Percentiles rank a stretch among this genome's conserved stretches.
These are phyloP conservation scores for Phytophthora megakarya DNA, from an alignment of 352 stramenopile species.

Conservation along the genomic window DNA sequence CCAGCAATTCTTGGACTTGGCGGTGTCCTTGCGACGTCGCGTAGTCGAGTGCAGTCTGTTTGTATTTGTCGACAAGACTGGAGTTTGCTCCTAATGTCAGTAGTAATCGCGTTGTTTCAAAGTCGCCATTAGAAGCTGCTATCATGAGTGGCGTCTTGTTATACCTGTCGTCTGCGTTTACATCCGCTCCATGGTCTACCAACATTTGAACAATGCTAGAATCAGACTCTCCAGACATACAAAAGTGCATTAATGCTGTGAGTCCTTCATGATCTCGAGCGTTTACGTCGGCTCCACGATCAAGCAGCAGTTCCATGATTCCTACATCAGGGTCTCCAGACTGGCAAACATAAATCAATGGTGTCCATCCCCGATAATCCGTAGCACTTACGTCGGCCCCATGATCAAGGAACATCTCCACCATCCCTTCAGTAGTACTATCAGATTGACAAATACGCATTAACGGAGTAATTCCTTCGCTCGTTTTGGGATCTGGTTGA, in stretches of 20 bases:
- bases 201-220: not conserved
- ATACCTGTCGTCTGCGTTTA: not conserved
- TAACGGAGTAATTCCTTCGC: not conserved
- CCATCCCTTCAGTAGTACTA: not conserved
- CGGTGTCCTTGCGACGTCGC: not conserved
- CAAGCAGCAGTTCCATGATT: slow-evolving; percentile 1
- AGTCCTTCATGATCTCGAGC: slow-evolving; percentile 2
- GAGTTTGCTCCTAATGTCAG: slow-evolving; percentile 3
- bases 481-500: not conserved
- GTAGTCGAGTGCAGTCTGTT: slow-evolving; percentile 1
- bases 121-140: slow-evolving; percentile 4
- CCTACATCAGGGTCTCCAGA: not conserved
- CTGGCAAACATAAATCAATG: slow-evolving; percentile 5
- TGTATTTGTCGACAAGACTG: slow-evolving; percentile 1
- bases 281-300: slow-evolving; percentile 1
- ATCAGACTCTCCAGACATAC: not conserved
- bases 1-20: slow-evolving; percentile 6
- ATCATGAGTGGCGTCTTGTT: slow-evolving; percentile 1
- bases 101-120: not conserved
- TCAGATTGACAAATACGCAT: slow-evolving; percentile 7
- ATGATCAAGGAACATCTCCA: slow-evolving; percentile 1
- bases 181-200: not conserved
- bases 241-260: slow-evolving; percentile 3
- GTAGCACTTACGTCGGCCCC: not conserved
- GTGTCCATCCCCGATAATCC: slow-evolving; percentile 1